Evolutionary conservation across 805 yeast genomes (phyloP), one percentile per base, ranked within the genome.

Genomic region (Schizosaccharomyces osmophilus): DNA sequence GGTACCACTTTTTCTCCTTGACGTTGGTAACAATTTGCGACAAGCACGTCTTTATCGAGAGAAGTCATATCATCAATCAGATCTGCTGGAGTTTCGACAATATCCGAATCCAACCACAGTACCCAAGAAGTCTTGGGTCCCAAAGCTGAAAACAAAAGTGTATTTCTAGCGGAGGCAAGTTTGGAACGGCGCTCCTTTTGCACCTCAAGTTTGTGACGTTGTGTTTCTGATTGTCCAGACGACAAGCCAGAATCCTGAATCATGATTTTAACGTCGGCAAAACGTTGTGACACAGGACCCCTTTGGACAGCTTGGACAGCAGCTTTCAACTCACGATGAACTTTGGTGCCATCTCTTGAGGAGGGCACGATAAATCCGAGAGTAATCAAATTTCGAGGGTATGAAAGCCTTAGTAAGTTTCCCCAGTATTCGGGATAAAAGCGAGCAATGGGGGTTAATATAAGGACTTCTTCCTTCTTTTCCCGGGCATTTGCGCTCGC

Each of bases 91-190:
- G 95, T 80, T 72, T 93, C 99, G 42, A 89, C 79, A 55, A 93
- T 83, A 72, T 93, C 99, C 2, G 95, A 83, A 72, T 93, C 99
- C 66, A 93, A 75, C 99, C 99, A 93, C 61, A 93, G 74, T 22
- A 90, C 85, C 98, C 98, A 93, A 26, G 94, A 81, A 1, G 95
- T 88, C 66, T 84, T 80, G 24, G 97, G 95, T 3, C 88, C 85
- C 59, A 93, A 74, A 1, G 97, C 82, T 9, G 97, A 85, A 73
- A 88, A 87, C 59, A 93, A 76, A 63, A 93, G 75, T 48, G 95
- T 88, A 75, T 93, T 93, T 70, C 98, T 78, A 2, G 97, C 96
- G 65, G 87, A 75, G 1, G 97, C 95, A 97, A 93, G 90, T 68
- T 82, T 82, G 4, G 85, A 72, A 66, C 98, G 81, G 71, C 98